Percentiles rank a stretch among this genome's conserved stretches.
phyloP scores from a whole-genome alignment of 768 basidiomycete species.

The Mrakia gelida region DNA sequence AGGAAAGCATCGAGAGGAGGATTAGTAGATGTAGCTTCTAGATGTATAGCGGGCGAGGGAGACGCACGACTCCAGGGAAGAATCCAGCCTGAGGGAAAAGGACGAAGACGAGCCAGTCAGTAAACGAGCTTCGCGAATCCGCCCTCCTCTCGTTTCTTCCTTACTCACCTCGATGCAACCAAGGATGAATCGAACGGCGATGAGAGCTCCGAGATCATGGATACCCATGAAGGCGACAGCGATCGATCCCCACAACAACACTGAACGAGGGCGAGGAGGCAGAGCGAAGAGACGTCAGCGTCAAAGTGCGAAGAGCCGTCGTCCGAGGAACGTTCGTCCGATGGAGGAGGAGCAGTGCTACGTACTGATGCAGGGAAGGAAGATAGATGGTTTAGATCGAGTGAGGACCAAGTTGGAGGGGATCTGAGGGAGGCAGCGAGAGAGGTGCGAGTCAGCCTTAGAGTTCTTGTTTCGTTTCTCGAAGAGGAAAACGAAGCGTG shows the following conservation, averaged over 20 bases:
- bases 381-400: slow-evolving; percentile 29
- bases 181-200: slow-evolving; percentile 32
- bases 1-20: slow-evolving; percentile 43
- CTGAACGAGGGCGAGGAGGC: not conserved
- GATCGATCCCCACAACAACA: slow-evolving; percentile 16
- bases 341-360: not conserved
- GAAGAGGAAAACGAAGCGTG: not conserved
- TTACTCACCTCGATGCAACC: slow-evolving; percentile 40
- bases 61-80: slow-evolving; percentile 35
- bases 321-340: not conserved
- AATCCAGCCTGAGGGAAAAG: slow-evolving; percentile 38
- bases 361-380: slow-evolving; percentile 23
- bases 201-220: not conserved
- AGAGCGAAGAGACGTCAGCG: not conserved
- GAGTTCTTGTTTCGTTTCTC: not conserved
- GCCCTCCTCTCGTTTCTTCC: no score
- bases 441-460: not conserved
- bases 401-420: slow-evolving; percentile 30
- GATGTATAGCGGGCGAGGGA: slow-evolving; percentile 35
- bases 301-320: not conserved
- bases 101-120: no score
- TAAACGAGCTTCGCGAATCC: no score
- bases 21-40: slow-evolving; percentile 13
- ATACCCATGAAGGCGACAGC: not conserved
- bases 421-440: not conserved